Evolutionary conservation across 2,329 filamentous ascomycete genomes (phyloP).

Genomic region (Cladosporium sphaerospermum): DNA sequence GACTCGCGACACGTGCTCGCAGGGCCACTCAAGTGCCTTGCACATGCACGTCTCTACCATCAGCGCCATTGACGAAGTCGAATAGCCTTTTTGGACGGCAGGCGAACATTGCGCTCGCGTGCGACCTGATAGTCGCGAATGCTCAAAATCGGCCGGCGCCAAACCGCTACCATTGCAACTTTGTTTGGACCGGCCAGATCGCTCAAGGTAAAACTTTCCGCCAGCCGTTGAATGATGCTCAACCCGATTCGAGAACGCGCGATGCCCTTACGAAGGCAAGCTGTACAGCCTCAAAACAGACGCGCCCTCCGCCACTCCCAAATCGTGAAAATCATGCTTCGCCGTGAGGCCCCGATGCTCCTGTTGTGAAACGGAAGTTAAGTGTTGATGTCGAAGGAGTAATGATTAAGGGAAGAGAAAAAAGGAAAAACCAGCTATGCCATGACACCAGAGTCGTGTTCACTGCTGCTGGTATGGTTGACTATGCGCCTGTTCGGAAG

Average conservation of each 20-base stretch:
- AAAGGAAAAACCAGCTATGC: background rate
- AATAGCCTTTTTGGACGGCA: no score
- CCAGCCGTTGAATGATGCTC: constrained; percentile 5
- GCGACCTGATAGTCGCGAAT: no score
- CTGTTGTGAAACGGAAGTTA: constrained; percentile 4
- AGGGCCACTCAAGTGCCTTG: no score
- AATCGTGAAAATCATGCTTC: constrained; percentile 11
- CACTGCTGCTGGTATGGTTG: constrained; percentile 11
- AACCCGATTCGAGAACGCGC: background rate
- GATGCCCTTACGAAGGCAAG: constrained; percentile 3
- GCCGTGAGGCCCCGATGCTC: constrained; percentile 9
- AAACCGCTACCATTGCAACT: no score
- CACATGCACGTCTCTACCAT: no score
- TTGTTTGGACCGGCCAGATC: no score
- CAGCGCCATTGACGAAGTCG: no score
- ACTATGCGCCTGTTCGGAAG: constrained; percentile 13
- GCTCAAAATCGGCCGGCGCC: no score
- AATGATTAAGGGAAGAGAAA: background rate
- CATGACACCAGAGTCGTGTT: background rate
- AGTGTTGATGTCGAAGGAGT: background rate
- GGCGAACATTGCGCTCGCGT: no score
- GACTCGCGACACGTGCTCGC: no score
- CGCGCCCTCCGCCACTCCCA: constrained; percentile 1
- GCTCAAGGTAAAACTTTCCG: background rate
- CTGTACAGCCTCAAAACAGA: constrained; percentile 10